Base-by-base conservation (phyloP, 768 basidiomycete genomes). In the Xanthoconium purpureum region DNA sequence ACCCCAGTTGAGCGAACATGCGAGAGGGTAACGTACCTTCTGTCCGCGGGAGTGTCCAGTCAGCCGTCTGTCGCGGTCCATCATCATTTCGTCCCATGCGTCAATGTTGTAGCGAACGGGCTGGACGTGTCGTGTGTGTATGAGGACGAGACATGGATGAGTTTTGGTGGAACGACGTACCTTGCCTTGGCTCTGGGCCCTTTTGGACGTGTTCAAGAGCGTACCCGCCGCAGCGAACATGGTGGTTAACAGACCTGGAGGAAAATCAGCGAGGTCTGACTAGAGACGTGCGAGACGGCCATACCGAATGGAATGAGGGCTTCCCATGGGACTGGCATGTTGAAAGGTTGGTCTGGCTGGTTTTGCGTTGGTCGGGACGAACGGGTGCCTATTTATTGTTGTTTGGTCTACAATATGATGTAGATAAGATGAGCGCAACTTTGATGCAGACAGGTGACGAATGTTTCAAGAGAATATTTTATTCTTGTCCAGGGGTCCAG, bases 271-370 rank as follows among this genome's bases (percentile, higher is more conserved):
- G 53, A 42, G 17, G 29, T 43, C 2, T n/a, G n/a, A 20, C 8
- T 29, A 10, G 0, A 2, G 8, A 14, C 7, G 17, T 13, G 15
- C 6, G 8, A 3, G 0, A 11, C 24, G 30, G 18, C 10, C 20
- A 48, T 49, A 94, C 95, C 95, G 68, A 95, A 94, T 46, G 95
- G 95, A 78, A 98, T 91, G 64, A 98, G 82, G 50, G 95, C 94
- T 78, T 98, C 94, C 88, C 91, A 98, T 63, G 94, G 95, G 64
- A 97, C 88, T 54, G 95, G 95, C 95, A 96, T 96, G 63, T 61
- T 79, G 70, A 44, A 2, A 20, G 8, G 3, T 39, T 17, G 2
- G 33, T 52, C 29, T 28, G 12, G 45, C 18, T 42, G 33, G 52
- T 24, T 36, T 18, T 29, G 39, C 17, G 45, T 12, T 32, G 50